These are phyloP conservation scores for Fusarium napiforme DNA, from an alignment of 2,329 filamentous ascomycete genomes.

Conservation along the genomic window DNA sequence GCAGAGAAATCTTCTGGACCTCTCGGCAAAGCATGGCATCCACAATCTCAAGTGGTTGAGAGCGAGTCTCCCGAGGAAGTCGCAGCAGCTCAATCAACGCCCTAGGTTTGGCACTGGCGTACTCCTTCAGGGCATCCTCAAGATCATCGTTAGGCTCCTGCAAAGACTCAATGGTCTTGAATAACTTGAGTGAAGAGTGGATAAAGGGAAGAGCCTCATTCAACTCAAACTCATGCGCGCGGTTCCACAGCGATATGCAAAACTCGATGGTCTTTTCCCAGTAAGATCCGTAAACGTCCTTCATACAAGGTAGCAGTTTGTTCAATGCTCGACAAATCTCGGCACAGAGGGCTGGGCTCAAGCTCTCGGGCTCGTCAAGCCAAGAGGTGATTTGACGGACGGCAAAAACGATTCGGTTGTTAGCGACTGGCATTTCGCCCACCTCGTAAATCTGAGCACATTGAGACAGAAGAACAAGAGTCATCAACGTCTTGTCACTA, in stretches of 20 bases:
- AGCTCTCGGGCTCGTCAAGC: conserved; percentile 64
- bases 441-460: conserved; percentile 63
- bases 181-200: conserved; percentile 78
- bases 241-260: conserved; percentile 67
- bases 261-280: conserved; percentile 77
- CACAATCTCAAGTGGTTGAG: conserved; percentile 78
- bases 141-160: conserved; percentile 88
- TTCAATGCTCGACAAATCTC: conserved; percentile 68
- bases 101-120: conserved; percentile 64
- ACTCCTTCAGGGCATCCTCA: conserved; percentile 75
- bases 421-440: conserved; percentile 66
- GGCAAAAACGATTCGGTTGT: conserved; percentile 82
- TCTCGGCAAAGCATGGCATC: conserved; percentile 79
- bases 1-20: conserved; percentile 70
- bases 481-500: conserved; percentile 58
- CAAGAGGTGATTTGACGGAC: conserved; percentile 81
- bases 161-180: conserved; percentile 69
- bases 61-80: conserved; percentile 54
- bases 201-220: conserved; percentile 70
- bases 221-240: conserved; percentile 53
- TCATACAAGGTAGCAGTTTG: conserved; percentile 76
- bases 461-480: conserved; percentile 65
- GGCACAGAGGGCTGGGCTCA: conserved; percentile 58
- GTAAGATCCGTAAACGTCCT: conserved; percentile 86
- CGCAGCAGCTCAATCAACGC: conserved; percentile 74